phyloP scores from a whole-genome alignment of 805 yeast genomes.

The Schwanniomyces pseudopolymorphus region DNA sequence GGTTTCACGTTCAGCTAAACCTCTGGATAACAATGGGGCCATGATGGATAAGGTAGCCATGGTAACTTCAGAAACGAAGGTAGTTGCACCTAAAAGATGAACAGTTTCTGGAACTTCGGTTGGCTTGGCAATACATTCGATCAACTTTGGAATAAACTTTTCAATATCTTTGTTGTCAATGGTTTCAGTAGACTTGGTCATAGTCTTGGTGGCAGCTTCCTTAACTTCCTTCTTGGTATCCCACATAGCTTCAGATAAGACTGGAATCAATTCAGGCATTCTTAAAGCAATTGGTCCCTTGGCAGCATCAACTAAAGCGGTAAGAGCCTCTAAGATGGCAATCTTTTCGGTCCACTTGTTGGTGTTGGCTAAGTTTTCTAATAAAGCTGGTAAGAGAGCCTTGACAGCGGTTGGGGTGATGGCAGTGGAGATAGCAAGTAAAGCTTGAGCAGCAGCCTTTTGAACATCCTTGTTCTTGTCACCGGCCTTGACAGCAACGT shows the following conservation, averaged over 20 bases:
- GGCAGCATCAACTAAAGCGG: constrained; percentile 89
- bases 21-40: constrained; percentile 98
- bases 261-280: constrained; percentile 99
- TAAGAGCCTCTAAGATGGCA: constrained; percentile 80
- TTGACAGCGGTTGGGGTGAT: constrained; percentile 93
- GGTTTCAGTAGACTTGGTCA: constrained; percentile 95
- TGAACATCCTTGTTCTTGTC: constrained; percentile 82
- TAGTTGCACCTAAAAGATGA: constrained; percentile 98
- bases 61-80: constrained; percentile 99
- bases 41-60: constrained; percentile 98
- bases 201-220: constrained; percentile 92
- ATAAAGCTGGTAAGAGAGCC: constrained; percentile 79
- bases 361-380: constrained; percentile 63
- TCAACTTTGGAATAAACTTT: constrained; percentile 97
- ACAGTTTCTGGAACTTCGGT: constrained; percentile 98
- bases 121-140: constrained; percentile 96
- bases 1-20: constrained; percentile 99
- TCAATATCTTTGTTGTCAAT: constrained; percentile 99
- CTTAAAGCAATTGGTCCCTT: constrained; percentile 95
- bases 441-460: constrained; percentile 72
- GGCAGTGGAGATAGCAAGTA: constrained; percentile 73
- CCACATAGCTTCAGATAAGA: constrained; percentile 99
- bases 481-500: constrained; percentile 77
- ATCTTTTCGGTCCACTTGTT: constrained; percentile 99
- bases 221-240: constrained; percentile 99